Percentiles rank a stretch among this genome's conserved stretches.
These are phyloP conservation scores for Evansstolkia leycettana DNA, from an alignment of 495 filamentous ascomycete species.

Conservation along the genomic window DNA sequence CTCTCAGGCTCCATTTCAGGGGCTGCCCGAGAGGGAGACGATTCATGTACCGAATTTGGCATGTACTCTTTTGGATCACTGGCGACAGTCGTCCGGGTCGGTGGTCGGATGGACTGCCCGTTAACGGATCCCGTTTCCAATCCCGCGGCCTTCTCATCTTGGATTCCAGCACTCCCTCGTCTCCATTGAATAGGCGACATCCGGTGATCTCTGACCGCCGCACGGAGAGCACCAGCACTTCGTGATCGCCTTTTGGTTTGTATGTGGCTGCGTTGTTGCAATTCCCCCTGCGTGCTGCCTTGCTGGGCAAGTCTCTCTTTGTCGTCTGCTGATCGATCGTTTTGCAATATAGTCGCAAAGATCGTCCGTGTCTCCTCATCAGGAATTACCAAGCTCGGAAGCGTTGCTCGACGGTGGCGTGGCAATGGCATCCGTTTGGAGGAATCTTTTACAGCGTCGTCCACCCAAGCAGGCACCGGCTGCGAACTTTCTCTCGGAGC, in stretches of 20 bases:
- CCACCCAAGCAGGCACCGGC: neutral
- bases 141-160: slow-evolving; percentile 13
- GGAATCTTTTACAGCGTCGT: neutral
- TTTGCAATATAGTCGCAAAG: slow-evolving; percentile 3
- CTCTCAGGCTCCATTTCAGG: slow-evolving; percentile 11
- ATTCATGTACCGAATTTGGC: neutral
- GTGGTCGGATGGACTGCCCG: slow-evolving; percentile 14
- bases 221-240: slow-evolving; percentile 14
- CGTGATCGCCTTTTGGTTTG: slow-evolving; percentile 18
- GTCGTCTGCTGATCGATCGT: too few species aligned
- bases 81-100: slow-evolving; percentile 21
- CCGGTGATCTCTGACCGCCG: slow-evolving; percentile 12
- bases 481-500: neutral
- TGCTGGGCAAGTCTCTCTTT: too few species aligned
- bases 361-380: slow-evolving; percentile 23
- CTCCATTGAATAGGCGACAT: slow-evolving; percentile 26
- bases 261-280: neutral
- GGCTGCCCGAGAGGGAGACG: neutral
- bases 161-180: slow-evolving; percentile 18
- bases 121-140: slow-evolving; percentile 15
- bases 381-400: slow-evolving; percentile 33
- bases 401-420: slow-evolving; percentile 26
- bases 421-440: slow-evolving; percentile 4
- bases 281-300: neutral
- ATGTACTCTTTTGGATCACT: slow-evolving; percentile 2